Base-by-base conservation (phyloP, 2,329 filamentous ascomycete genomes). In the Pseudogymnoascus sp. region DNA sequence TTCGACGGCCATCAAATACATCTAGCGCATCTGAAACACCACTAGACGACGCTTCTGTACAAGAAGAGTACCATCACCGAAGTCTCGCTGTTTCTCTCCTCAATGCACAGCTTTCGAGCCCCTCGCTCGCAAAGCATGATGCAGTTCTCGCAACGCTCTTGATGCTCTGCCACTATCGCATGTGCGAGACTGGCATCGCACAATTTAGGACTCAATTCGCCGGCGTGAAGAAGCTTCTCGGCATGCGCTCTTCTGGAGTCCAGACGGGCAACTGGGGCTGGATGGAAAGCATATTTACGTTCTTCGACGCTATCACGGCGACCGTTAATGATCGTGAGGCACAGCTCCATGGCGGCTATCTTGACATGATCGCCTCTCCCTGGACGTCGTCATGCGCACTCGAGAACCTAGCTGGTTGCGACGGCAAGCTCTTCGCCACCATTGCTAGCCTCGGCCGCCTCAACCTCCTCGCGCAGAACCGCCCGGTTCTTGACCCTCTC, bases 181-280 rank as follows among this genome's bases (percentile, higher is more conserved):
- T 96, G 76, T 94, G 91, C 65, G 92, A 97, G 74, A 94, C 90
- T 0, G 93, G 93, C 2, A 87, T 97, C 67, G 91, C 90, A 18
- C 93, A 93, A 70, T 97, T 97, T 75, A 90, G 92, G 67, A 94
- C 90, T 0, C 93, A 97, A 72, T 92, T 97, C 69, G 91, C 91
- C 0, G 92, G 93, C 0, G 92, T 97, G 39, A 92, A 92, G 75
- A 95, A 95, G 78, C 85, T 97, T 33, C 82, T 97, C 9, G 84
- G 87, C 3, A 84, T 96, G 76, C 83, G 92, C 63, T 79, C 84
- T 72, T 35, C 55, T 1, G 75, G 81, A 72, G 69, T 85, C 70
- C 74, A 83, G 52, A 79, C 79, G 10, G 78, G 85, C 59, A 89
- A 92, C 64, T 88, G 90, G 63, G 85, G 87, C 10, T 97, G 92